Conservation (phyloP, 2,329 filamentous ascomycete species). For the Salinomyces thailandicus region DNA sequence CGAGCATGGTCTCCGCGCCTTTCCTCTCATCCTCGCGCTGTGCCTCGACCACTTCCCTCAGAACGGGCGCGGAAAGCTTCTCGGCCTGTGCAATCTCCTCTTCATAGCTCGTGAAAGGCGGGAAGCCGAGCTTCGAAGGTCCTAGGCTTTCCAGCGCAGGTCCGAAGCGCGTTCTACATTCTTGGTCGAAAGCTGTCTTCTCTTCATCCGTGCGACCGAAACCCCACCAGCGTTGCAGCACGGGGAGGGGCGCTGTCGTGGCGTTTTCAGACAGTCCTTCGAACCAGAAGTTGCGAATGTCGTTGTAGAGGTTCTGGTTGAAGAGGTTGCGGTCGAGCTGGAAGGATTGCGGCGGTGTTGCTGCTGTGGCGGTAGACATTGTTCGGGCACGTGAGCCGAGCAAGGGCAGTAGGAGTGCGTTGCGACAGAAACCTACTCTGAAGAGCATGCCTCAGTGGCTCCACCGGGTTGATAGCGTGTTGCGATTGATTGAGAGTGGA, state of each 20-base stretch:
- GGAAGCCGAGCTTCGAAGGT: conserved; percentile 25
- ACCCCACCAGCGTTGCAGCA: conserved; percentile 31
- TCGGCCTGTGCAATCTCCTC: conserved; percentile 15
- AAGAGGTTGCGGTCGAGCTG: conserved; percentile 27
- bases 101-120: conserved; percentile 16
- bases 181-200: conserved; percentile 27
- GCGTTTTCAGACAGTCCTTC: conserved; percentile 21
- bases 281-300: conserved; percentile 32
- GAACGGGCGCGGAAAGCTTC: conserved; percentile 27
- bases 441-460: too few species aligned
- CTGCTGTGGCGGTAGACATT: neutral
- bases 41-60: conserved; percentile 24
- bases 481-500: too few species aligned
- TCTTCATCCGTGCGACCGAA: conserved; percentile 22
- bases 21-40: conserved; percentile 15
- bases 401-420: neutral
- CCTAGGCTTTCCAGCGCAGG: conserved; percentile 29
- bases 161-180: conserved; percentile 26
- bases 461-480: too few species aligned
- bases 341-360: neutral
- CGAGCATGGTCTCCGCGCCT: conserved; percentile 33
- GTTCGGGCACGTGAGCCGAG: neutral
- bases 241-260: conserved; percentile 15
- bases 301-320: conserved; percentile 29
- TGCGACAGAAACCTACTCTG: neutral